Evolutionary conservation across 1,284 basidiomycete species (phyloP), one percentile per base, ranked within the genome.

Genomic region (Puccinia triticina): DNA sequence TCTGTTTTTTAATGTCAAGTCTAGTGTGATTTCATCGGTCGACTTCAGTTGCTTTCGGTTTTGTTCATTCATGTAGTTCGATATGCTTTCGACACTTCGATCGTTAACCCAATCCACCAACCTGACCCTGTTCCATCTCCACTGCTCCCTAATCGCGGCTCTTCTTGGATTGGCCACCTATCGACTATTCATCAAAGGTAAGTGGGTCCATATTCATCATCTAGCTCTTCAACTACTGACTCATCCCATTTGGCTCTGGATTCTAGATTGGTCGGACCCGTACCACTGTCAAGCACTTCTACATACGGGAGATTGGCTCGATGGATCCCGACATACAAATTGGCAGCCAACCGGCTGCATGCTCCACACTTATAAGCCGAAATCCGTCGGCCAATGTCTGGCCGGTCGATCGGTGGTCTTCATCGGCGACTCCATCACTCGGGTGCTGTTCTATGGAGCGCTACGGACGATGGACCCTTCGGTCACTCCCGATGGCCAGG

Each of bases 351-450:
- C 64, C 43, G 81, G 81, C 16, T 82, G 81, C 43, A 77, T 82
- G 64, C 64, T 82, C 48, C 61, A 82, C 26, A 7, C 81, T 67
- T 82, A 82, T 55, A 76, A 77, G 66, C 73, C 81, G 14, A 82
- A 82, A 57, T 23, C 72, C 14, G 73, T 77, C 8, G 46, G 53
- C 43, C 73, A 76, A 59, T 87, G 86, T 73, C 71, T 87, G 2
- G 64, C 76, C 12, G 85, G 83, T 18, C 85, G 87, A 18, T 86
- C 84, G 14, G 88, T 93, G 37, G 88, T 93, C 72, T 96, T 96
- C 86, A 89, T 93, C 59, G 94, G 94, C n/a, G 94, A 96, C 87
- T 94, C 93, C 29, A 90, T 92, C 66, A 92, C 93, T 18, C 90
- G 94, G 66, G 90, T 91, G 81, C 88, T 95, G 16, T 96, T 92